Evolutionary conservation across 139 green algal species (phyloP), one percentile per base, ranked within the genome.

Genomic region (Marvania coccoides): DNA sequence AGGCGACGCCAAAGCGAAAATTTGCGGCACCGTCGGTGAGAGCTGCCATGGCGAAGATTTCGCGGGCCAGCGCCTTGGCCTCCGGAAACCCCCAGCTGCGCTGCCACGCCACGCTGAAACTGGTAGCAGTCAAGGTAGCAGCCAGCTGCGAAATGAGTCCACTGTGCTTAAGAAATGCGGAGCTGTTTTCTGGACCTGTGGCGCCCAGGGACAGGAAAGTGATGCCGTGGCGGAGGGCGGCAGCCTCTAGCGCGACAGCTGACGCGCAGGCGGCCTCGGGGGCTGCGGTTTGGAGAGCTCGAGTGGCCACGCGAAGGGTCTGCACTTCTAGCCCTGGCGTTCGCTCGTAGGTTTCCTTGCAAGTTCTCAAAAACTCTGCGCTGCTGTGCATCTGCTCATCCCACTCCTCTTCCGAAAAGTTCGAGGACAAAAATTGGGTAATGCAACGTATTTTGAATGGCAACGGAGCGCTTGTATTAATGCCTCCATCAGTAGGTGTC

Each of bases 271-370:
- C 54, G 6, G 48, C 40, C 1, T 36, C n/a, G 12, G 30, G 3
- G 31, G 0, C 40, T 3, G 39, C 3, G 15, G 37, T 34, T 28
- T 37, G 30, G 12, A 84, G 56, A 7, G 61, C 40, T 12, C 68
- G 37, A 1, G 75, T 83, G 8, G 66, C 65, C 2, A 84, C 61
- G n/a, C 77, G 65, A 2, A 55, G 58, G 3, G 77, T 84, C 33
- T 84, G 77, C 24, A 84, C 75, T 34, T 83, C 77, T 51, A 75
- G 69, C 42, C 74, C 77, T 81, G 61, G 24, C 0, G 9, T 48
- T 61, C 26, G 5, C n/a, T n/a, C n/a, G n/a, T n/a, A n/a, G n/a
- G n/a, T n/a, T n/a, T n/a, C n/a, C n/a, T n/a, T n/a, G n/a, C n/a
- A n/a, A n/a, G n/a, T n/a, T n/a, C n/a, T n/a, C n/a, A n/a, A n/a